Percentiles rank a stretch among this genome's conserved stretches.
Evolutionary conservation across 768 basidiomycete genomes (phyloP).

Genomic region (Phaeotremella fagi): DNA sequence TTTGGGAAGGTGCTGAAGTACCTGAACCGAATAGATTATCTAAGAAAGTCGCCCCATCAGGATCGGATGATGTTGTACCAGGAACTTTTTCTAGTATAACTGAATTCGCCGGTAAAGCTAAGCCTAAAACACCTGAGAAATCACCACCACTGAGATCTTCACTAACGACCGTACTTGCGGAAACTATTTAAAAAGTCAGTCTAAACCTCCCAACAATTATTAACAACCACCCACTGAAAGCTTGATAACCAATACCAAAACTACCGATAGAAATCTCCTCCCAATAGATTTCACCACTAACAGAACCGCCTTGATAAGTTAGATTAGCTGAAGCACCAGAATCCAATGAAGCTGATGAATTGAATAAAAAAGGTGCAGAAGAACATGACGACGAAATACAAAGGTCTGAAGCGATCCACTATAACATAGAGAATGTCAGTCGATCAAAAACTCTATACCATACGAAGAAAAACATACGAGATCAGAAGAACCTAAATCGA

Average conservation of each 20-base stretch:
- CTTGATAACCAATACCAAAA: slow-evolving; percentile 45
- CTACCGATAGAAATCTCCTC: slow-evolving; percentile 40
- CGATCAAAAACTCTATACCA: background rate
- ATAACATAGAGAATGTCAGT: background rate
- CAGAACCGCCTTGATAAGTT: slow-evolving; percentile 35
- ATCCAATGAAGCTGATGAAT: slow-evolving; percentile 19
- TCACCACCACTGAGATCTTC: slow-evolving; percentile 40
- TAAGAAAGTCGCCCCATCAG: slow-evolving; percentile 47
- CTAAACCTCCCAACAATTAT: background rate
- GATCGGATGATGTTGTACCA: slow-evolving; percentile 39
- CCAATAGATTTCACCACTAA: slow-evolving; percentile 41
- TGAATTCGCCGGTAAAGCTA: slow-evolving; percentile 44
- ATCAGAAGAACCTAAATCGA: slow-evolving; percentile 47
- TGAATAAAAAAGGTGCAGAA: slow-evolving; percentile 15
- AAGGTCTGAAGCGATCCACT: slow-evolving; percentile 43
- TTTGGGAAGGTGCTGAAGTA: slow-evolving; percentile 31
- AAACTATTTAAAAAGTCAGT: slow-evolving; percentile 15
- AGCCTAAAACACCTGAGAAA: slow-evolving; percentile 42
- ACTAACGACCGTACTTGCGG: slow-evolving; percentile 28
- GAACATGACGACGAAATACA: slow-evolving; percentile 30
- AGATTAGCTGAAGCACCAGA: slow-evolving; percentile 29
- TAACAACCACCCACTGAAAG: slow-evolving; percentile 31
- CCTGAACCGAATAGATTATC: slow-evolving; percentile 47
- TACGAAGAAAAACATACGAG: slow-evolving; percentile 23
- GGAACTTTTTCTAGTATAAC: slow-evolving; percentile 37